Conservation (phyloP, 495 filamentous ascomycete genomes). For the Polyplosphaeria fusca region DNA sequence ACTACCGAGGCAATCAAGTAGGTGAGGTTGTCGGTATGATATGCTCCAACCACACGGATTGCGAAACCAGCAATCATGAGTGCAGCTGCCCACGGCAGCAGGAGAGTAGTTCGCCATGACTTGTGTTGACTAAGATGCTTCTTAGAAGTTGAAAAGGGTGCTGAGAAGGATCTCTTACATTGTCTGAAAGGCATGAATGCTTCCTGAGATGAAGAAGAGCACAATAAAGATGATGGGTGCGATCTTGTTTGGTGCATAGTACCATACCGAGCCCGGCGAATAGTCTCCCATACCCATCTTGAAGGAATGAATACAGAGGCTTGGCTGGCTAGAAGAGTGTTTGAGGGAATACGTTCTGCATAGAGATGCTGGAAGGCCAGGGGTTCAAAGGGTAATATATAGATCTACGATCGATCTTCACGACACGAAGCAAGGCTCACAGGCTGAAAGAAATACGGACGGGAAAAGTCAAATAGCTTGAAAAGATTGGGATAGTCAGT, state of each 20-base stretch:
- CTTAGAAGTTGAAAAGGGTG: background rate
- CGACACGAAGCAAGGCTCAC: constrained; percentile 8
- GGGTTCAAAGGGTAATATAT: too few species aligned
- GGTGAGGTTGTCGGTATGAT: constrained; percentile 23
- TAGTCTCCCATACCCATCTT: constrained; percentile 32
- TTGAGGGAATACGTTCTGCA: background rate
- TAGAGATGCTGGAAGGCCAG: background rate
- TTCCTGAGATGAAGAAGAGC: constrained; percentile 59
- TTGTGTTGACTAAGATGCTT: constrained; percentile 29
- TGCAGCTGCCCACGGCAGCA: constrained; percentile 35
- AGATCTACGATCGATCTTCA: too few species aligned
- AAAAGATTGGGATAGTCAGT: too few species aligned
- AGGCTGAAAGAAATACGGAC: too few species aligned
- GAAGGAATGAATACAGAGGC: too few species aligned
- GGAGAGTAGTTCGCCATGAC: constrained; percentile 34
- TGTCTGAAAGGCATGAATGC: constrained; percentile 61
- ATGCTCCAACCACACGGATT: constrained; percentile 30
- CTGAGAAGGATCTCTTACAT: constrained; percentile 47
- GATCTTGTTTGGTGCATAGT: constrained; percentile 72
- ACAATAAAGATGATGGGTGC: constrained; percentile 66
- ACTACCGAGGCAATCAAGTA: constrained; percentile 33
- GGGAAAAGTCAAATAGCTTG: too few species aligned
- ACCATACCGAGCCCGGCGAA: constrained; percentile 54
- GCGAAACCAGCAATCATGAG: constrained; percentile 34
- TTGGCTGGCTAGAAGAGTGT: too few species aligned